A percentile compares a stretch with the other conserved stretches of the same genome.
Conservation (phyloP, 768 basidiomycete species). For the button mushroom (Agaricus bisporus) region DNA sequence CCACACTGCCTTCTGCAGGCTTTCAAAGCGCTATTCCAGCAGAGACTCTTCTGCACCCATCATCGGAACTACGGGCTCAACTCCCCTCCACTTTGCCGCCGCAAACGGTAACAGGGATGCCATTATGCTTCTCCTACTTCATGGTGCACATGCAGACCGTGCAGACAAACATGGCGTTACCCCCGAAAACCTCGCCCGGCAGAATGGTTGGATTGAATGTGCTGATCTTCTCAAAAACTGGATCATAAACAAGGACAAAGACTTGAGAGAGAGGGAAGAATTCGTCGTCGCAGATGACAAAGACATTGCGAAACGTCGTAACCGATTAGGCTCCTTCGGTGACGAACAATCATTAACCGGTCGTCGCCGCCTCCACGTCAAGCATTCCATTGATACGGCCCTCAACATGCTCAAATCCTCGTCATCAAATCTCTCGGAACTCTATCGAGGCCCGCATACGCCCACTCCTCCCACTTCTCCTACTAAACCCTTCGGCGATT, state of each 20-base stretch:
- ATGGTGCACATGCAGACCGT: constrained; percentile 76
- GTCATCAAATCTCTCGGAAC: constrained; percentile 25
- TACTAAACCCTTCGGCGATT: constrained; percentile 36
- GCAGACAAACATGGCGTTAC: constrained; percentile 91
- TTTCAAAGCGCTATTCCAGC: constrained; percentile 66
- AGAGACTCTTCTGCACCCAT: constrained; percentile 64
- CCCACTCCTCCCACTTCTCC: constrained; percentile 39
- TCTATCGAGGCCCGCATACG: constrained; percentile 14
- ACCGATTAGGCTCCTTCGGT: constrained; percentile 7
- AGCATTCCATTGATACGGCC: constrained; percentile 74
- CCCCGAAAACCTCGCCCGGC: constrained; percentile 75
- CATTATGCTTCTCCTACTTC: constrained; percentile 72
- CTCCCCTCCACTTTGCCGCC: constrained; percentile 94
- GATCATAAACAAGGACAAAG: constrained; percentile 54
- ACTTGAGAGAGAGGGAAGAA: constrained; percentile 48
- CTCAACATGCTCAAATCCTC: constrained; percentile 45
- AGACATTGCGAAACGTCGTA: background rate
- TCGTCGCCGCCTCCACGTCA: constrained; percentile 57
- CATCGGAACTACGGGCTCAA: constrained; percentile 81
- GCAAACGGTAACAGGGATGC: constrained; percentile 86
- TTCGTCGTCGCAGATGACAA: constrained; percentile 16
- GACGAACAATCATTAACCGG: constrained; percentile 25
- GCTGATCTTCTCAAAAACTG: constrained; percentile 69
- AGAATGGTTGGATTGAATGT: constrained; percentile 75
- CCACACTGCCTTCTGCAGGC: constrained; percentile 30